A percentile compares a stretch with the other conserved stretches of the same genome.
Conservation (phyloP, 2,329 filamentous ascomycete species). For the Colletotrichum tropicicola region DNA sequence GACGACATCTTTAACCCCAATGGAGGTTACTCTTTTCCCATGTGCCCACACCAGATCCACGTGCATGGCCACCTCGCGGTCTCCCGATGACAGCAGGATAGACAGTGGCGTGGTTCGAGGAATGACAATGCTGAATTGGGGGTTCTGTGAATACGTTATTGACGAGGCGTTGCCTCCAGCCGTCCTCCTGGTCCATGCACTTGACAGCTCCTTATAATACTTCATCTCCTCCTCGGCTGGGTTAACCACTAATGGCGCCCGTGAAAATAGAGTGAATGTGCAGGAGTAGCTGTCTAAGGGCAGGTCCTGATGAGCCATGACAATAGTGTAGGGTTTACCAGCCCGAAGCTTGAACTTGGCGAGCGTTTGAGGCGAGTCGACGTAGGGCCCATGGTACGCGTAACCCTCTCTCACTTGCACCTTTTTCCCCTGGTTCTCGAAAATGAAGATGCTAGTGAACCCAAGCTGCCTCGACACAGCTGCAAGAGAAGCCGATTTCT, state of each 20-base stretch:
- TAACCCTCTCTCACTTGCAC: constrained; percentile 79
- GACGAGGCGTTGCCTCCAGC: constrained; percentile 87
- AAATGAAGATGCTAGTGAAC: constrained; percentile 89
- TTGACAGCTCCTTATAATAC: constrained; percentile 65
- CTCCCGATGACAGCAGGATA: constrained; percentile 76
- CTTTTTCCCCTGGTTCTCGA: constrained; percentile 73
- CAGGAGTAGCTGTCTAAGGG: constrained; percentile 81
- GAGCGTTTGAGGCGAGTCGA: constrained; percentile 93
- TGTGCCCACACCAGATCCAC: constrained; percentile 84
- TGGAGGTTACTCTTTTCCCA: constrained; percentile 74
- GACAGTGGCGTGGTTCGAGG: constrained; percentile 68
- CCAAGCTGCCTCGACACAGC: constrained; percentile 67
- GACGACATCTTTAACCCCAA: constrained; percentile 81
- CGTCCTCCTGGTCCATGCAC: constrained; percentile 80
- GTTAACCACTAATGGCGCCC: constrained; percentile 65
- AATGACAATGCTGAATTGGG: constrained; percentile 79
- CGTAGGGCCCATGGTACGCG: constrained; percentile 81
- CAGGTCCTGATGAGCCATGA: constrained; percentile 82
- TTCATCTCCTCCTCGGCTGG: constrained; percentile 69
- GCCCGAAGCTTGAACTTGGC: constrained; percentile 67
- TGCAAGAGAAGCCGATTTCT: constrained; percentile 49
- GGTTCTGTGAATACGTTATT: constrained; percentile 82
- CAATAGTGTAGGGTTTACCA: constrained; percentile 62
- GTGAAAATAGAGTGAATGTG: constrained; percentile 84
- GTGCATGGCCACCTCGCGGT: constrained; percentile 78